These are phyloP conservation scores for Boletellus sp. DNA, from an alignment of 768 basidiomycete species.

Conservation along the genomic window DNA sequence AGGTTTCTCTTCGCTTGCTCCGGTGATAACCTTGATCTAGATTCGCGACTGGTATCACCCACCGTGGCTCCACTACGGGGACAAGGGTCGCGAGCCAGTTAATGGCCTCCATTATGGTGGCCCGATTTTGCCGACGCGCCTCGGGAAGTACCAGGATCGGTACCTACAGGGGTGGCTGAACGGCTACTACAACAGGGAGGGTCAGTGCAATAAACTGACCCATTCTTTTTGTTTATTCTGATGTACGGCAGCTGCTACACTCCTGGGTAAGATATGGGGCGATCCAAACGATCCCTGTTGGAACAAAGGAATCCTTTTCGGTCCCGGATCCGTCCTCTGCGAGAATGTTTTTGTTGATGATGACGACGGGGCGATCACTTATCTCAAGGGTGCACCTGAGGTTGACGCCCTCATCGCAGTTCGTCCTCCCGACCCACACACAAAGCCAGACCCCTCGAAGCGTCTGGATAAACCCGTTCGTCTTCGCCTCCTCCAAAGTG, in stretches of 20 bases:
- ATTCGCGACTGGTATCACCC: neutral
- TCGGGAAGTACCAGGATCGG: neutral
- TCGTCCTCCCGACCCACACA: neutral
- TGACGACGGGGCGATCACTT: neutral
- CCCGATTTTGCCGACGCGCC: neutral
- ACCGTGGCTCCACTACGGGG: neutral
- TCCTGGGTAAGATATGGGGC: neutral
- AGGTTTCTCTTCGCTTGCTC: too few species aligned
- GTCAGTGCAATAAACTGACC: neutral
- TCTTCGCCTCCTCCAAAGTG: conserved; percentile 1
- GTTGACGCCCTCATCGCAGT: neutral
- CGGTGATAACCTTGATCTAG: too few species aligned
- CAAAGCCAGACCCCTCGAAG: neutral
- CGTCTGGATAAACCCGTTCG: too few species aligned
- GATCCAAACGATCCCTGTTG: neutral
- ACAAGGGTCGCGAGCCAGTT: neutral
- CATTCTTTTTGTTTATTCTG: neutral
- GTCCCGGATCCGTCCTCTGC: neutral
- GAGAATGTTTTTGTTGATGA: neutral
- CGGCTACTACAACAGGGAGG: neutral
- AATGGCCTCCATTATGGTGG: neutral
- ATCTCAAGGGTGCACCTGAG: neutral
- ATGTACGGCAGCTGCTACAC: neutral
- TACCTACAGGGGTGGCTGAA: neutral
- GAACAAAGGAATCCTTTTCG: neutral